phyloP scores from a whole-genome alignment of 305 asterid species.

The Fraxinus xanthoxyloides region DNA sequence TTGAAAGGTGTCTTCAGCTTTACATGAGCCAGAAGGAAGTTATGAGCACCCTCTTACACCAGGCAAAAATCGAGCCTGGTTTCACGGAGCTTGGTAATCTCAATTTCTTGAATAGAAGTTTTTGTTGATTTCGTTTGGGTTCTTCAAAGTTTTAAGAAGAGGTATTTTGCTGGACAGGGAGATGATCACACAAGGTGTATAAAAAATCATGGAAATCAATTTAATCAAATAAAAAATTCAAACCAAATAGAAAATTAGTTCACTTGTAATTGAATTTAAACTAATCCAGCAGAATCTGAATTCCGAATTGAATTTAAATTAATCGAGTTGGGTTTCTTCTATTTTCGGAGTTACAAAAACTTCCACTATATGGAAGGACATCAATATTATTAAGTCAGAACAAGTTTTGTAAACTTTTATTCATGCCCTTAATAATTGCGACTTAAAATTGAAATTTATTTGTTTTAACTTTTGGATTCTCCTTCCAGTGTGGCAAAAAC shows the following conservation, averaged over 20 bases:
- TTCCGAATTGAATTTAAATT: not conserved
- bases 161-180: not conserved
- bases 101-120: constrained; percentile 2
- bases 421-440: not conserved
- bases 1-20: constrained; percentile 95
- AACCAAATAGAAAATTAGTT: not conserved
- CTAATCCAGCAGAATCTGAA: not conserved
- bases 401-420: not conserved
- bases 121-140: not conserved
- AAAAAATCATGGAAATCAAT: not conserved
- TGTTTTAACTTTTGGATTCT: constrained; percentile 19
- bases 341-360: not conserved
- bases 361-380: not conserved
- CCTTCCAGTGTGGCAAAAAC: constrained; percentile 71
- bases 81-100: constrained; percentile 82
- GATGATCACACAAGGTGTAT: not conserved
- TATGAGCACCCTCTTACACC: constrained; percentile 62
- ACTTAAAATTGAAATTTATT: constrained; percentile 1
- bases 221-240: not conserved
- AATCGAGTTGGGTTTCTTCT: not conserved
- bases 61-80: constrained; percentile 84
- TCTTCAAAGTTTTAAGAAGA: not conserved
- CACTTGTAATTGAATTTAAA: not conserved
- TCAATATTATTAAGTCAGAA: not conserved
- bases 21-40: constrained; percentile 86